Base-by-base conservation (phyloP, 768 basidiomycete species). In the Lenzites betulinus region DNA sequence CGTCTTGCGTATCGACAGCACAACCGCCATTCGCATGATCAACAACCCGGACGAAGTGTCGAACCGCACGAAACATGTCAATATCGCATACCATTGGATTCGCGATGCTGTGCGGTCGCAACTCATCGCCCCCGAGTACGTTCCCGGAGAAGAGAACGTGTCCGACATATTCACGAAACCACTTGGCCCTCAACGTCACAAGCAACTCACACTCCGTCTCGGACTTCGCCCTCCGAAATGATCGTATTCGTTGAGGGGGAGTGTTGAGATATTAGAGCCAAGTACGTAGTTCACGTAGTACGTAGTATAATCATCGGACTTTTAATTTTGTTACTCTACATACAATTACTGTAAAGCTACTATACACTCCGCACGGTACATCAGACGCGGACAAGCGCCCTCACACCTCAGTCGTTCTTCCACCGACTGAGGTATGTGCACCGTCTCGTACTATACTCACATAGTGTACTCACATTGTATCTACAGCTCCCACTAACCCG, bases 41-140 rank as follows among this genome's bases (percentile, higher is more conserved):
- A 50, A 69, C 0, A 64, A 67, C 12, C 68, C 72, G 25, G 64
- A 68, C 4, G 58, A 68, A 28, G 69, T 69, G 52, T 69, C 74
- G 35, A 23, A 64, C 7, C 65, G 69, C 11, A 72, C 73, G 7
- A 74, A 75, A 46, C 76, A 77, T 59, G 71, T 78, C 52, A 67
- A 73, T 54, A 65, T 76, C 33, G 54, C 65, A 0, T 66, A 75
- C 51, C 75, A 76, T 57, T 73, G 69, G 46, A 64, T 76, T 28
- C 64, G 69, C 16, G 68, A 74, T 16, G 55, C 48, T 9, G 60
- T 74, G 30, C 35, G 49, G 7, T 26, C 23, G n/a, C 1, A 25
- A n/a, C 15, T 41, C 12, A 36, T 59, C 25, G 18, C 16, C 12
- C 22, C 35, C 25, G 26, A 26, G 23, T 20, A 42, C 25, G 18